A percentile compares a stretch with the other conserved stretches of the same genome.
These are phyloP conservation scores for Leptomonas pyrrhocoris DNA, from an alignment of 208 protist genomes.

Conservation along the genomic window DNA sequence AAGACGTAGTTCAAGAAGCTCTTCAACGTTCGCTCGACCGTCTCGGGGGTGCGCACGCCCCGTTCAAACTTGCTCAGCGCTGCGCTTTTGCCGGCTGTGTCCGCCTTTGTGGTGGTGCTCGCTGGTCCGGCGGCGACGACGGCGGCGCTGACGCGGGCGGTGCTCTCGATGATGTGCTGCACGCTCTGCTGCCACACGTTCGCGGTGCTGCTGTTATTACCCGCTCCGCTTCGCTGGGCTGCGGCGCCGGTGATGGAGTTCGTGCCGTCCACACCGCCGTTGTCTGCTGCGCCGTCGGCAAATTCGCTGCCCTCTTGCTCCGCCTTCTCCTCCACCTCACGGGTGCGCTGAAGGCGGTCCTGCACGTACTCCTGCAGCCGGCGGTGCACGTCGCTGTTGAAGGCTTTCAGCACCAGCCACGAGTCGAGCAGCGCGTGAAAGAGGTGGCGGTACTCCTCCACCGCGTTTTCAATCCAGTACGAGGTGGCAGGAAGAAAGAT, in stretches of 20 bases:
- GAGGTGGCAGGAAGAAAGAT: slow-evolving; percentile 34
- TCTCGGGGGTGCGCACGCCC: slow-evolving; percentile 39
- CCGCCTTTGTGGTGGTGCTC: background rate
- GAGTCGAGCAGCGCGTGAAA: slow-evolving; percentile 71
- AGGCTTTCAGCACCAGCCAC: slow-evolving; percentile 42
- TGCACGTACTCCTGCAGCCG: slow-evolving; percentile 70
- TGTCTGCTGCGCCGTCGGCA: background rate
- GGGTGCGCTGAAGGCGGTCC: slow-evolving; percentile 55
- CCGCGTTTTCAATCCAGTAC: slow-evolving; percentile 42
- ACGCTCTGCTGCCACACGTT: slow-evolving; percentile 30
- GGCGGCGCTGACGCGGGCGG: slow-evolving; percentile 25
- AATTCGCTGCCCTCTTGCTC: slow-evolving; percentile 11
- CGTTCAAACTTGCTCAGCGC: slow-evolving; percentile 29
- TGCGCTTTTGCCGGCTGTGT: slow-evolving; percentile 6
- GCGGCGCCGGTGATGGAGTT: background rate
- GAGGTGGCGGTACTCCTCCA: slow-evolving; percentile 56
- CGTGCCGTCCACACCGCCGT: too few species aligned
- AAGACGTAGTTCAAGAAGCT: slow-evolving; percentile 76
- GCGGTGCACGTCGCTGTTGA: slow-evolving; percentile 48
- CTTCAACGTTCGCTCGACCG: slow-evolving; percentile 45
- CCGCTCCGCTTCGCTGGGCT: too few species aligned
- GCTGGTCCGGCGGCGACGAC: slow-evolving; percentile 11
- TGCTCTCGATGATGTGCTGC: slow-evolving; percentile 35
- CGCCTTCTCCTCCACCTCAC: slow-evolving; percentile 31
- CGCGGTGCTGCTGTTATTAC: background rate